phyloP scores from a whole-genome alignment of 2,329 filamentous ascomycete species.

The Tolypocladium ovalisporum region DNA sequence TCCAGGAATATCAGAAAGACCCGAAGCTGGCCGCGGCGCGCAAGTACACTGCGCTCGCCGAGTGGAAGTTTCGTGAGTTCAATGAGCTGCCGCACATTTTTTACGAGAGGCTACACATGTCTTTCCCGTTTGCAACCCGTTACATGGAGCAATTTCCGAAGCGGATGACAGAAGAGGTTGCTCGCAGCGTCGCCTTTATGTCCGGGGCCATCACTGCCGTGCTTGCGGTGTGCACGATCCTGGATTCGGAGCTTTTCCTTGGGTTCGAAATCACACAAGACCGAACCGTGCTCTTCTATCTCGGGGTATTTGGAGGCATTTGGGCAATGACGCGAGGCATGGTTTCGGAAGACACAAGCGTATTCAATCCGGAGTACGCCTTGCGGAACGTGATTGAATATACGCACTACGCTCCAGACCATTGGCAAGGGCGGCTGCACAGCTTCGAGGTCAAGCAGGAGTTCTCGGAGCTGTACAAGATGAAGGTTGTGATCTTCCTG shows the following conservation, averaged over 20 bases:
- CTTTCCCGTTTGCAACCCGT: conserved; percentile 80
- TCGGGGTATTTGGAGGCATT: conserved; percentile 70
- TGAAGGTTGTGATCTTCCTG: conserved; percentile 82
- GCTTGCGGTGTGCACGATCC: conserved; percentile 70
- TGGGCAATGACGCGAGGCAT: conserved; percentile 77
- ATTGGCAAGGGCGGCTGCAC: conserved; percentile 85
- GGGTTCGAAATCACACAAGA: conserved; percentile 86
- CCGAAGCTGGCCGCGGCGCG: conserved; percentile 71
- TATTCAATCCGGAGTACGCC: conserved; percentile 87
- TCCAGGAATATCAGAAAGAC: conserved; percentile 86
- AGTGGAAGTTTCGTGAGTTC: conserved; percentile 98
- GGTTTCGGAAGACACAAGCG: conserved; percentile 76
- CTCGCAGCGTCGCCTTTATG: conserved; percentile 77
- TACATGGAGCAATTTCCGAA: conserved; percentile 97
- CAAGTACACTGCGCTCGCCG: conserved; percentile 83
- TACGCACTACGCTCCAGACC: conserved; percentile 80
- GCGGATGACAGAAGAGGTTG: conserved; percentile 78
- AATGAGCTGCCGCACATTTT: conserved; percentile 94
- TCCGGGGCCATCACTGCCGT: conserved; percentile 79
- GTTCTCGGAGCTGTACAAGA: conserved; percentile 82
- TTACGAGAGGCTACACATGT: conserved; percentile 82
- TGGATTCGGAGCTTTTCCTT: conserved; percentile 84
- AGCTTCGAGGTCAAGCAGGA: conserved; percentile 88
- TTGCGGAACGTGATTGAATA: conserved; percentile 83
- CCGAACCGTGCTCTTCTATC: conserved; percentile 81